Evolutionary conservation across 225 moss, liverwort and hornwort species (phyloP), one percentile per base, ranked within the genome.

Genomic region (Lunularia cruciata): DNA sequence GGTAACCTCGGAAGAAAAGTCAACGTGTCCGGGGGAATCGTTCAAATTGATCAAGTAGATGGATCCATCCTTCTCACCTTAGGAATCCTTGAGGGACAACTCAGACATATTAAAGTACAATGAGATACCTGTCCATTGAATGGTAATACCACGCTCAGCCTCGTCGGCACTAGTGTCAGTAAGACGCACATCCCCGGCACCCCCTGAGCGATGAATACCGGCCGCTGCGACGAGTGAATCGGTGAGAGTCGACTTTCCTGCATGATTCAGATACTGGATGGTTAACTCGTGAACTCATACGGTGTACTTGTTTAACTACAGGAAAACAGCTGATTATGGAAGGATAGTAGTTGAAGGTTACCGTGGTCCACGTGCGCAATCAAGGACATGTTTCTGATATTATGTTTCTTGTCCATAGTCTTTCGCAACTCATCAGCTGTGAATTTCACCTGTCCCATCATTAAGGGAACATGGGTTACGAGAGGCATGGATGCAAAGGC

Each of bases 361-460:
- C 59, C 59, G 27, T 59, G 53, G 19, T 62, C 61, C 12, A 62
- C 27, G 59, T 59, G 59, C 11, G 59, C 59, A 28, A 59, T 59
- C 11, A 59, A 11, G 14, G 59, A 59, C 59, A 59, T 59, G 27
- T 59, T 59, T 30, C 59, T 59, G 27, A 59, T 59, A 27, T 59
- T 59, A 59, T 59, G 59, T 32, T 27, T 59, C 33, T 59, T 59
- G 59, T 59, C 59, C 59, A 59, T 59, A 19, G 31, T 19, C 26
- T 27, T 59, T 16, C 59, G 59, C 5, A 59, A 19, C 59, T 59
- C 59, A 59, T 59, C 59, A 6, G 31, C 59, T 16, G 59, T 59
- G 33, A 30, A 30, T 27, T 59, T 59, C 59, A 59, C 59, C 59
- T 40, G 38, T 26, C 11, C 46, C 12, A 10, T 11, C n/a, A n/a